These are phyloP conservation scores for Leccinum subspadiceum DNA, from an alignment of 1,284 basidiomycete species.

Conservation along the genomic window DNA sequence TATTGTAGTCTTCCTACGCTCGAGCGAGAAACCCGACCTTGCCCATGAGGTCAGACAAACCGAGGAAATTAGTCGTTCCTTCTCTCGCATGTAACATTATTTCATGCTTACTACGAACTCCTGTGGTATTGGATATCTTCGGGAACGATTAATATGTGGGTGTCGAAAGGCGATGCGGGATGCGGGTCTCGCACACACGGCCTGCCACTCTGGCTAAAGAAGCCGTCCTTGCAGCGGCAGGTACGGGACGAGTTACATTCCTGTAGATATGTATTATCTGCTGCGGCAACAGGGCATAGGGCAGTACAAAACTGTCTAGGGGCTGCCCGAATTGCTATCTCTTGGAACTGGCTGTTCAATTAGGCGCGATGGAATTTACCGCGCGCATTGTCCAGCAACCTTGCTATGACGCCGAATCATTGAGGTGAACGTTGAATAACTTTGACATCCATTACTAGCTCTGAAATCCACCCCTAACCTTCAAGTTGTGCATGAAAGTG, in stretches of 20 bases:
- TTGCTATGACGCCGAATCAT: neutral
- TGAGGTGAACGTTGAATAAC: neutral
- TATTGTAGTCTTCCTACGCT: constrained; percentile 13
- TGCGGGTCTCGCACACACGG: neutral
- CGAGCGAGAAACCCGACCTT: neutral
- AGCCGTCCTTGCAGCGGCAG: neutral
- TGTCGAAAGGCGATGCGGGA: constrained; percentile 8
- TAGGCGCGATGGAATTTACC: neutral
- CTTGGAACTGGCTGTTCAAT: neutral
- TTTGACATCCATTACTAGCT: neutral
- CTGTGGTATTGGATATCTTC: constrained; percentile 1
- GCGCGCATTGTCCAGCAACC: neutral
- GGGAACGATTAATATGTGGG: constrained; percentile 10
- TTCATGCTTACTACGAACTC: constrained; percentile 11
- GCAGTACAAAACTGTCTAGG: neutral
- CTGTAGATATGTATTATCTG: neutral
- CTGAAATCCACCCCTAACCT: neutral
- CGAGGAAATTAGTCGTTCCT: neutral
- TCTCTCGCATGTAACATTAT: constrained; percentile 19
- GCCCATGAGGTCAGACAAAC: neutral
- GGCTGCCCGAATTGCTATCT: neutral
- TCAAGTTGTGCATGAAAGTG: neutral
- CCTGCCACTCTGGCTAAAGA: neutral
- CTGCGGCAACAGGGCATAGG: constrained; percentile 4
- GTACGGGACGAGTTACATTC: constrained; percentile 4